These are phyloP conservation scores for Eucalyptus erythrocorys DNA, from an alignment of 345 rosid species.

Conservation along the genomic window DNA sequence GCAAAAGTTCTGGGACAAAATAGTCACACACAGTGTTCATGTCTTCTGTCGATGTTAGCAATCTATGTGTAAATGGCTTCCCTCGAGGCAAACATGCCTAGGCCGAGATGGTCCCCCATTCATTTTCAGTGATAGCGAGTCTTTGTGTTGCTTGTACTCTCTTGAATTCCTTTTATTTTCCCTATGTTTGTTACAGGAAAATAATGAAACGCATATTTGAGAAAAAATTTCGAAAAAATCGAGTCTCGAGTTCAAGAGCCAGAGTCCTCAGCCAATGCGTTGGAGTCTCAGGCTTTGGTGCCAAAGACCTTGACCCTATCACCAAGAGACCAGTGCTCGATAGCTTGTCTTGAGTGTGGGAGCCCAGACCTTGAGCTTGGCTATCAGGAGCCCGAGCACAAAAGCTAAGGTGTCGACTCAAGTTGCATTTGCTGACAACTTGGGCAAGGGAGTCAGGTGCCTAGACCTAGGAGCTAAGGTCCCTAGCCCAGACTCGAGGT, in stretches of 20 bases:
- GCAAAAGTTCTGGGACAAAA: not conserved
- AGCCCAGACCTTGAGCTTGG: not conserved
- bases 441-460: not conserved
- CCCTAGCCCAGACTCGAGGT: not conserved
- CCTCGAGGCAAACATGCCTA: not conserved
- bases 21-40: not conserved
- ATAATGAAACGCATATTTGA: not conserved
- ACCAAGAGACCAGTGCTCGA: not conserved
- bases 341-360: not conserved
- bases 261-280: not conserved
- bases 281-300: not conserved
- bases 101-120: not conserved
- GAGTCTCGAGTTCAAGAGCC: not conserved
- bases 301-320: not conserved
- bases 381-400: not conserved
- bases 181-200: not conserved
- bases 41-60: not conserved
- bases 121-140: not conserved
- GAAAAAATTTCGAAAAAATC: not conserved
- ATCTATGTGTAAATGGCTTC: not conserved
- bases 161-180: not conserved
- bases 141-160: not conserved
- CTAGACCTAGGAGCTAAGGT: not conserved
- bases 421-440: not conserved
- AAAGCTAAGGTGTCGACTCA: not conserved